Percentiles rank a stretch among this genome's conserved stretches.
phyloP scores from a whole-genome alignment of 2,329 filamentous ascomycete genomes.

The Fusarium liriodendri region DNA sequence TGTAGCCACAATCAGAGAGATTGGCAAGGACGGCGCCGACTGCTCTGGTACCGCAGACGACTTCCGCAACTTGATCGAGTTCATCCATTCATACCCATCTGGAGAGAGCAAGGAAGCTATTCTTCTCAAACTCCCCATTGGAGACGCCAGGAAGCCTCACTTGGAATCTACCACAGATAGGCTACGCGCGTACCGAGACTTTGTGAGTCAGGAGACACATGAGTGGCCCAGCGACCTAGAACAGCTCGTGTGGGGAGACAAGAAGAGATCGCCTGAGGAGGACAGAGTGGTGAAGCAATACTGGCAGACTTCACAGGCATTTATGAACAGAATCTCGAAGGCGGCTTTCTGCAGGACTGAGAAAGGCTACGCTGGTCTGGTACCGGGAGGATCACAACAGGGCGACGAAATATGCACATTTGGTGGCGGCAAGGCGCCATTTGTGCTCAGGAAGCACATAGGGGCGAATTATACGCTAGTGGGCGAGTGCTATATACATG shows the following conservation, averaged over 20 bases:
- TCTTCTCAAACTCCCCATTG: not conserved
- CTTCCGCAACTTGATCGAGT: not conserved
- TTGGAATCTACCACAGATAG: not conserved
- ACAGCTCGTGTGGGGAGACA: not conserved
- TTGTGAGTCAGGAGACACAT: not conserved
- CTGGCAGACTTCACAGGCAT: not conserved
- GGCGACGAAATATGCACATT: not conserved
- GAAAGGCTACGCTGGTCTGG: not conserved
- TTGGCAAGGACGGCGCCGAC: too few species aligned
- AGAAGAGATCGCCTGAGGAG: not conserved
- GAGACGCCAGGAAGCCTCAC: not conserved
- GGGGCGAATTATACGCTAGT: not conserved
- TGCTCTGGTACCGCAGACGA: accelerated
- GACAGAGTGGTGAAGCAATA: not conserved
- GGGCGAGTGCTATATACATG: not conserved
- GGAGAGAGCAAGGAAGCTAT: not conserved
- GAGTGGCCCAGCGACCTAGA: accelerated
- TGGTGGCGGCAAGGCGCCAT: not conserved
- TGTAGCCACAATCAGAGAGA: not conserved
- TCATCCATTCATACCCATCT: not conserved
- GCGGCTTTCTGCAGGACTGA: not conserved
- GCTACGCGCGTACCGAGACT: not conserved
- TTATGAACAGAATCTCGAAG: not conserved
- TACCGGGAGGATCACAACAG: not conserved
- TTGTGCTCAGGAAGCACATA: not conserved